Base-by-base conservation (phyloP, 177 flowering plant species). In the Tripterygium wilfordii region DNA sequence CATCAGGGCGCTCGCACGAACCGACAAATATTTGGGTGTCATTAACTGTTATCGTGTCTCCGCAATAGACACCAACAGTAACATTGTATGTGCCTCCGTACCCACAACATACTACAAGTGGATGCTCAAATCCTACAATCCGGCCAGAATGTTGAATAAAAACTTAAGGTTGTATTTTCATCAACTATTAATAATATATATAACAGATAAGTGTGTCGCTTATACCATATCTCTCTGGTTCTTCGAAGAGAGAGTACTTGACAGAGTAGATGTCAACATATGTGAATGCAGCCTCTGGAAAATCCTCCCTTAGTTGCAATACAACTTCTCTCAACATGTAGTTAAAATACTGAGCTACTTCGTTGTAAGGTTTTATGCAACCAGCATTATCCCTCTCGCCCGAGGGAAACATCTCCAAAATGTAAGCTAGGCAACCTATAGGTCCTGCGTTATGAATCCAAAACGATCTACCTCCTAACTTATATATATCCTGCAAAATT, bases 371-470 rank as follows among this genome's bases (percentile, higher is more conserved):
- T 28, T 40, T 60, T 8, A 59, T 54, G 23, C 76, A 71, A 2
- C 76, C 76, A 0, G 22, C 39, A 4, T 30, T 3, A 18, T 71
- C 69, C 1, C 8, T 31, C 15, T 33, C 16, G 1, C 46, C 40
- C 5, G 38, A 48, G 2, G 48, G 51, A 26, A 51, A 30, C 15
- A 4, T 9, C 4, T 23, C 30, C 36, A 59, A 22, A 13, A 55
- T 45, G 8, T 62, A 58, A 1, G 71, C 48, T 2, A 66, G 57
- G 42, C 75, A 66, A 17, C 75, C 71, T 3, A 63, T 43, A 0
- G 75, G 75, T 1, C 66, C 66, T 2, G 67, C 61, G 46, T 61
- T 69, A 45, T 69, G 69, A 3, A 69, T 43, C 69, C 63, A 61
- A 50, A 69, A 69, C 8, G 32, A 40, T 26, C 58, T 56, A 2